phyloP scores from a whole-genome alignment of 805 yeast species.

The Saccharomycopsis amapae region DNA sequence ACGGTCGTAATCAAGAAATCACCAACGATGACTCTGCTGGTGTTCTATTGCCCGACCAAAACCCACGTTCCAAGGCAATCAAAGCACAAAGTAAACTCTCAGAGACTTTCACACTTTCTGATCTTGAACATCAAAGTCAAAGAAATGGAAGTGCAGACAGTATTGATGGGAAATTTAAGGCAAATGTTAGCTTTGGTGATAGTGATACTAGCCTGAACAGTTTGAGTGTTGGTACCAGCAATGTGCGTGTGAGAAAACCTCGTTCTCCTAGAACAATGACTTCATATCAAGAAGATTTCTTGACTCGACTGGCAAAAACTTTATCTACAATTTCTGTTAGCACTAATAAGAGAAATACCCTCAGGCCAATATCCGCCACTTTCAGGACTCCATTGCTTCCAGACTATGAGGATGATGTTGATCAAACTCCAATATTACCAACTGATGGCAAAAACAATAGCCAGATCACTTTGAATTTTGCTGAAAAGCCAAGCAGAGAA shows the following conservation, averaged over 20 bases:
- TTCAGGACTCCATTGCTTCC: constrained; percentile 18
- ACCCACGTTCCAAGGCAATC: too few species aligned
- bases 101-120: background rate
- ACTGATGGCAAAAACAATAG: constrained; percentile 15
- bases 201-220: background rate
- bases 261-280: constrained; percentile 13
- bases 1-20: too few species aligned
- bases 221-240: background rate
- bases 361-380: constrained; percentile 19
- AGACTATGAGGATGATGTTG: constrained; percentile 19
- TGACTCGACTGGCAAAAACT: constrained; percentile 18
- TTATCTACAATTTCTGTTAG: constrained; percentile 9
- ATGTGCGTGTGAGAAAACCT: background rate
- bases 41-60: too few species aligned
- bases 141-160: too few species aligned
- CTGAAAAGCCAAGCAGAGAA: background rate
- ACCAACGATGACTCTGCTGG: too few species aligned
- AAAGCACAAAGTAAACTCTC: constrained; percentile 3
- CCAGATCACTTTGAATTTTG: constrained; percentile 19
- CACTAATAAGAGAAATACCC: constrained; percentile 14
- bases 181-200: background rate
- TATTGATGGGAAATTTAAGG: too few species aligned
- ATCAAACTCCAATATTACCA: constrained; percentile 17
- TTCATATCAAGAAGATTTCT: constrained; percentile 15
- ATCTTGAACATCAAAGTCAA: background rate